Base-by-base conservation (phyloP, 2,329 filamentous ascomycete species). In the Arthroderma sp. region DNA sequence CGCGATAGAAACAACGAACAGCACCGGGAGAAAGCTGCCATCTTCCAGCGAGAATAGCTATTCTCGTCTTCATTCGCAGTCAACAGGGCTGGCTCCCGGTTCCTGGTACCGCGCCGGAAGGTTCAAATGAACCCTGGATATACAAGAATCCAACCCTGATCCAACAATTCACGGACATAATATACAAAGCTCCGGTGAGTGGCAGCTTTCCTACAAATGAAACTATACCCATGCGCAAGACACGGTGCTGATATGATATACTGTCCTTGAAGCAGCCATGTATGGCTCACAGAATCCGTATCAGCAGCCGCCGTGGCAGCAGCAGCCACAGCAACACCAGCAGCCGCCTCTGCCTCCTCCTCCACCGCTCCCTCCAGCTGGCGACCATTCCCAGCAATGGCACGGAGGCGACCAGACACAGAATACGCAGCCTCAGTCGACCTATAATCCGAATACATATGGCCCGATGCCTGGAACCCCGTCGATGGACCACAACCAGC, bases 281-380 rank as follows among this genome's bases (percentile, higher is more conserved):
- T 69, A 70, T 61, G 68, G 68, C 13, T 66, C 64, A 23, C 63
- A 68, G 54, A 60, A 58, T 23, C 54, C 62, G 41, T 64, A 56
- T 56, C 63, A 70, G 49, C 61, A 67, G 13, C 71, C 72, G 47
- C 71, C 73, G 68, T 74, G 71, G 71, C 69, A 69, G 47, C 58
- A 58, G 41, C 39, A 25, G 71, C 69, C 69, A 41, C 58, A 58
- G 41, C 58, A 38, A 23, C 49, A 53, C 11, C 23, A 21, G 17
- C 55, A 53, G 39, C 58, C 58, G 9, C 59, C 60, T 58, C 28
- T 51, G 8, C 61, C 61, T 23, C 56, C 61, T n/a, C 61, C 57
- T 8, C 58, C 62, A n/a, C 59, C 56, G 25, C 60, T 61, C 2
- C 66, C 63, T 11, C 66, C 63, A n/a, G 62, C 64, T 2, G n/a